These are phyloP conservation scores for Wolfiporia cocos DNA, from an alignment of 1,284 basidiomycete species.

Conservation along the genomic window DNA sequence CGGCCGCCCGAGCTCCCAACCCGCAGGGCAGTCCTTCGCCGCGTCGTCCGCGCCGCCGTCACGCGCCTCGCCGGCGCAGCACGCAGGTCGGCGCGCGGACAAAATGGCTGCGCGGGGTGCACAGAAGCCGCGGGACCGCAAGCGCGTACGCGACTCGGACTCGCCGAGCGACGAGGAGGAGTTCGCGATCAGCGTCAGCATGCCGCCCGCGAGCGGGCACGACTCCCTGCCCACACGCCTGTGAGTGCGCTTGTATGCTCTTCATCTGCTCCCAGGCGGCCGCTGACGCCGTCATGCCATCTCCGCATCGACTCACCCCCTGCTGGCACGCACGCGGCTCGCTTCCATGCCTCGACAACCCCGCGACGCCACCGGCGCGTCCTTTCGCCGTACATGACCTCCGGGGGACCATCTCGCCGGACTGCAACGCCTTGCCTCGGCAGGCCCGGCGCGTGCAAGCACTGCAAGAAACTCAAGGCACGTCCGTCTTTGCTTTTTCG, in stretches of 20 bases:
- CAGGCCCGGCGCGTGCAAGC: constrained; percentile 73
- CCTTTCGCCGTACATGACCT: constrained; percentile 5
- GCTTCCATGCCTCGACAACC: neutral
- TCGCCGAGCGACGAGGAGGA: constrained; percentile 18
- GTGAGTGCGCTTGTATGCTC: constrained; percentile 15
- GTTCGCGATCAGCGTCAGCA: constrained; percentile 13
- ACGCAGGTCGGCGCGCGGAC: constrained; percentile 2
- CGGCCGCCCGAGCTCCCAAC: too few species aligned
- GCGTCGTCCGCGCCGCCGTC: neutral
- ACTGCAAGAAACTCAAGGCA: constrained; percentile 83
- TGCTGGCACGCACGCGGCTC: neutral
- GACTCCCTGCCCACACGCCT: constrained; percentile 16
- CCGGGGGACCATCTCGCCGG: neutral
- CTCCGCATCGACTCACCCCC: neutral
- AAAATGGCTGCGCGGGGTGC: neutral
- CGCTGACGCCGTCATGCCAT: neutral
- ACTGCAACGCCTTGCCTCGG: neutral
- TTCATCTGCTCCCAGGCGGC: neutral
- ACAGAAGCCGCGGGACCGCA: constrained; percentile 11
- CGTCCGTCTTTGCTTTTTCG: constrained; percentile 20
- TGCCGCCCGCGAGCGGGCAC: constrained; percentile 15
- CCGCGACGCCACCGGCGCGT: neutral
- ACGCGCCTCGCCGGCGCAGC: neutral
- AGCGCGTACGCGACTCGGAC: constrained; percentile 16
- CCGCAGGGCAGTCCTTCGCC: neutral